Evolutionary conservation across 2,329 filamentous ascomycete species (phyloP).

Genomic region (Colletotrichum simmondsii): DNA sequence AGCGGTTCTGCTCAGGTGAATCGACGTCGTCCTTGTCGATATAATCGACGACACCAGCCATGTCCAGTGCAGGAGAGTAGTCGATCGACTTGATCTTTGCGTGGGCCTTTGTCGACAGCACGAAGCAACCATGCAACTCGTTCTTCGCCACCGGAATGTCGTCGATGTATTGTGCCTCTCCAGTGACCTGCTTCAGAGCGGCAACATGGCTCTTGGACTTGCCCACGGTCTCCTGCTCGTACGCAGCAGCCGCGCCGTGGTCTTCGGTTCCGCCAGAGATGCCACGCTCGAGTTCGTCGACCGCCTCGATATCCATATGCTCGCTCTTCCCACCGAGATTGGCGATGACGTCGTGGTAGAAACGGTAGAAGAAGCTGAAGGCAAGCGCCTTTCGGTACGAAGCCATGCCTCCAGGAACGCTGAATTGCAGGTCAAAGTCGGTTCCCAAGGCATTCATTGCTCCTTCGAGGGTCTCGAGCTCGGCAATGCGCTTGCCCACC

Average conservation of each 20-base stretch:
- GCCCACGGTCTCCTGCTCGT: slow-evolving; percentile 84
- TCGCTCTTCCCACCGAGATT: slow-evolving; percentile 61
- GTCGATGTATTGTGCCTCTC: slow-evolving; percentile 95
- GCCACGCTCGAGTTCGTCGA: slow-evolving; percentile 85
- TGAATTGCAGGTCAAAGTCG: slow-evolving; percentile 89
- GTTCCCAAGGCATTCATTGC: slow-evolving; percentile 88
- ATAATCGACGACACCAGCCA: slow-evolving; percentile 87
- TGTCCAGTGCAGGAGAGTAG: slow-evolving; percentile 77
- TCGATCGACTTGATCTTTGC: slow-evolving; percentile 87
- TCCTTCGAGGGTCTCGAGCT: slow-evolving; percentile 86
- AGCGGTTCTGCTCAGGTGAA: slow-evolving; percentile 84
- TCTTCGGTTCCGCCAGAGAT: slow-evolving; percentile 87
- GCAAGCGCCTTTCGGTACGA: slow-evolving; percentile 93
- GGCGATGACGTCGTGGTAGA: slow-evolving; percentile 88
- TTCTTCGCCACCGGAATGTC: slow-evolving; percentile 90
- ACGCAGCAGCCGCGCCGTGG: slow-evolving; percentile 77
- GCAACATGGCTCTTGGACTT: slow-evolving; percentile 89
- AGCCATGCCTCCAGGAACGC: slow-evolving; percentile 97
- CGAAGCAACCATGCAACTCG: slow-evolving; percentile 88
- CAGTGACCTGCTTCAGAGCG: slow-evolving; percentile 91
- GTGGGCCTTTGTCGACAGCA: slow-evolving; percentile 88
- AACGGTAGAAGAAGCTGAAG: slow-evolving; percentile 94
- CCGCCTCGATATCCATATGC: slow-evolving; percentile 75
- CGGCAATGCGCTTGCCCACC: slow-evolving; percentile 80
- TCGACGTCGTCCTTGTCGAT: slow-evolving; percentile 87